A percentile compares a stretch with the other conserved stretches of the same genome.
These are phyloP conservation scores for Miamiensis avidus DNA, from an alignment of 169 alveolate species.

Conservation along the genomic window DNA sequence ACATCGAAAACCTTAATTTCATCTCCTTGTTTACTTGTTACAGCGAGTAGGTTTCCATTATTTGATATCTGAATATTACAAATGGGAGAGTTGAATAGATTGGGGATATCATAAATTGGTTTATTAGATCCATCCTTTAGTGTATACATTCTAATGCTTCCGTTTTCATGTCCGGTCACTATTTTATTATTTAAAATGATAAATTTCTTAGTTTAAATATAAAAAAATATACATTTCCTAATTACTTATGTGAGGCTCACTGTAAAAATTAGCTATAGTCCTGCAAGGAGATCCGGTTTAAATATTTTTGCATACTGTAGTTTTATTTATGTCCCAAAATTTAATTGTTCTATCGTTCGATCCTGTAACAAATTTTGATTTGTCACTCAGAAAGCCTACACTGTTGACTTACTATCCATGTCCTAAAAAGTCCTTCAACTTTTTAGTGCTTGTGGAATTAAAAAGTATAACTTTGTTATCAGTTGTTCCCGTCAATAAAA, in stretches of 20 bases:
- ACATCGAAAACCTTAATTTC: conserved; percentile 33
- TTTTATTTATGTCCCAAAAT: conserved; percentile 37
- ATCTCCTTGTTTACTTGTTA: conserved; percentile 38
- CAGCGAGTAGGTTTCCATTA: conserved; percentile 14
- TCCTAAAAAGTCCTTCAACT: background rate
- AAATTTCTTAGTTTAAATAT: background rate
- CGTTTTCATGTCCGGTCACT: conserved; percentile 41
- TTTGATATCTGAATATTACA: conserved; percentile 20
- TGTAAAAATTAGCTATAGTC: conserved; percentile 17
- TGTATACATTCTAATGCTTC: conserved; percentile 40
- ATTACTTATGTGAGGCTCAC: conserved; percentile 28
- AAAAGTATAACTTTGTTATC: conserved; percentile 31
- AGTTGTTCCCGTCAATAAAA: conserved; percentile 27
- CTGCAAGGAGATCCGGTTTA: conserved; percentile 22
- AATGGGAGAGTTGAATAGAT: conserved; percentile 27
- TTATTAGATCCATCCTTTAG: conserved; percentile 14
- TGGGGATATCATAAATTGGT: conserved; percentile 31
- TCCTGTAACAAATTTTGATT: conserved; percentile 26
- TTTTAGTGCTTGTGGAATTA: conserved; percentile 3
- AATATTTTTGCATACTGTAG: conserved; percentile 15
- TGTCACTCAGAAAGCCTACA: conserved; percentile 5
- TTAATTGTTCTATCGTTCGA: conserved; percentile 39
- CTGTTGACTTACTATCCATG: conserved; percentile 7
- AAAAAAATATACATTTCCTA: too few species aligned
- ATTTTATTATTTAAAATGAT: background rate